phyloP scores from a whole-genome alignment of 192 early-diverging fungal genomes.

The Backusella sp. region DNA sequence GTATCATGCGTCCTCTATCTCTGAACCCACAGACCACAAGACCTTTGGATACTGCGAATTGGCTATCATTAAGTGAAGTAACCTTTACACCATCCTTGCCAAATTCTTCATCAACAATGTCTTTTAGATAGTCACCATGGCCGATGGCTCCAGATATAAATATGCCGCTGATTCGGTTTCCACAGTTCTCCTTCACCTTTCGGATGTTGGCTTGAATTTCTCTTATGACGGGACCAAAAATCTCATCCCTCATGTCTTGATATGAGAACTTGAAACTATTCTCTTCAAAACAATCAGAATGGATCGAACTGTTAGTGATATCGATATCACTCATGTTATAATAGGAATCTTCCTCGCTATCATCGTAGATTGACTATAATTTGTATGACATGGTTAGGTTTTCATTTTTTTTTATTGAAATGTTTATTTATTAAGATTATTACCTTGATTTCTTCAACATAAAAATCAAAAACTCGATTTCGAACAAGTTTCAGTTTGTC shows the following conservation, averaged over 20 bases:
- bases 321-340: background rate
- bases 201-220: no score
- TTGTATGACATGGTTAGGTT: background rate
- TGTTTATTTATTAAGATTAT: background rate
- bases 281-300: background rate
- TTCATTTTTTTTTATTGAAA: background rate
- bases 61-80: background rate
- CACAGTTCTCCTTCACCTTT: no score
- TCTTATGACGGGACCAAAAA: background rate
- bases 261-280: background rate
- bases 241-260: background rate
- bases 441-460: background rate
- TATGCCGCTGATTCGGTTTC: no score
- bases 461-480: background rate
- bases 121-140: background rate
- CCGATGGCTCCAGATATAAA: background rate
- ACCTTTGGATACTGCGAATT: background rate
- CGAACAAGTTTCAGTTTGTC: background rate
- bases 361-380: background rate
- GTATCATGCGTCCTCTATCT: background rate
- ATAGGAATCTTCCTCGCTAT: background rate
- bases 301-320: background rate
- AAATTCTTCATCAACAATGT: background rate
- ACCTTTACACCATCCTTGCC: background rate
- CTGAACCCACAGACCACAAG: background rate